A percentile compares a stretch with the other conserved stretches of the same genome.
Evolutionary conservation across 2,329 filamentous ascomycete species (phyloP).

Genomic region (Fusarium clavum): DNA sequence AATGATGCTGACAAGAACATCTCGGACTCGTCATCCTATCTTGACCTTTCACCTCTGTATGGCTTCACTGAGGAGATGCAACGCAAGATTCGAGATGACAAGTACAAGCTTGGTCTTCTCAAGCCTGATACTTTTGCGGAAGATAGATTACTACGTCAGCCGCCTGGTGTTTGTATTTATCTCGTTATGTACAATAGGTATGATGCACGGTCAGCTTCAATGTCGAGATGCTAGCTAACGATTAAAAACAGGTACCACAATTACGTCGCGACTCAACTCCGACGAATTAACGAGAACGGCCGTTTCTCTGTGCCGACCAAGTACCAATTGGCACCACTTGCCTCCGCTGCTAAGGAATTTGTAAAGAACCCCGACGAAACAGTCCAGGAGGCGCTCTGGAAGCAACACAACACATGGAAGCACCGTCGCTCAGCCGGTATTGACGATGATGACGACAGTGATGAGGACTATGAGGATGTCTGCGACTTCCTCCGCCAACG

Average conservation of each 20-base stretch:
- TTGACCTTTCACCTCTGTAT: slow-evolving; percentile 60
- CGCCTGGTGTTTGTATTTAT: slow-evolving; percentile 75
- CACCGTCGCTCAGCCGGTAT: background rate
- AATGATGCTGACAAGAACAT: slow-evolving; percentile 48
- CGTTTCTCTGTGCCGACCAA: slow-evolving; percentile 48
- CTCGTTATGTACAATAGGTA: slow-evolving; percentile 78
- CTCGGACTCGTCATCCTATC: slow-evolving; percentile 57
- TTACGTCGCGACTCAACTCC: slow-evolving; percentile 78
- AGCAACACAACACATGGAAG: background rate
- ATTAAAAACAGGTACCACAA: slow-evolving; percentile 87
- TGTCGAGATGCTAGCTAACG: no score
- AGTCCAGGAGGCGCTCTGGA: background rate
- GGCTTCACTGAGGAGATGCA: slow-evolving; percentile 53
- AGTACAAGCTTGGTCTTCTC: slow-evolving; percentile 52
- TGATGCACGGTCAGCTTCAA: no score
- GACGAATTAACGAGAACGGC: slow-evolving; percentile 56
- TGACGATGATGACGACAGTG: background rate
- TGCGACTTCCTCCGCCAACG: background rate
- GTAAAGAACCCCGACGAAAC: background rate
- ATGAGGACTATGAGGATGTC: background rate
- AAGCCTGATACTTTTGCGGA: slow-evolving; percentile 73
- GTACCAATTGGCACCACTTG: background rate
- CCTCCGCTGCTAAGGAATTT: slow-evolving; percentile 1
- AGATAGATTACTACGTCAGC: slow-evolving; percentile 71
- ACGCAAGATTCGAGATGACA: slow-evolving; percentile 47